These are phyloP conservation scores for Capsicum chinense DNA, from an alignment of 257 asterid genomes.

Conservation along the genomic window DNA sequence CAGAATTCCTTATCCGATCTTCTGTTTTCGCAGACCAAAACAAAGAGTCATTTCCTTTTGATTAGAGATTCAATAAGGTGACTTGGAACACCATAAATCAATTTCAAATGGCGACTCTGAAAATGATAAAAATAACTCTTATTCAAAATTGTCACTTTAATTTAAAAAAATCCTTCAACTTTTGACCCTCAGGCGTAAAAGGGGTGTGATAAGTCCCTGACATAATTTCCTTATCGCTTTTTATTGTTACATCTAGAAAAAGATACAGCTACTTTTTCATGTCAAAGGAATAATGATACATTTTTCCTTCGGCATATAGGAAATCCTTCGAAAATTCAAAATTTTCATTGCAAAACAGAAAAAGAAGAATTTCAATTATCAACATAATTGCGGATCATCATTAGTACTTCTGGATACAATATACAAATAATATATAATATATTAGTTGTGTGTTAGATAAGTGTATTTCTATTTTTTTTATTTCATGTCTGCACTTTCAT, in stretches of 20 bases:
- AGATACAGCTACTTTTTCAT: not conserved
- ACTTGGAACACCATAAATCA: too few species aligned
- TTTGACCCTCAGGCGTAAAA: too few species aligned
- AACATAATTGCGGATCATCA: not conserved
- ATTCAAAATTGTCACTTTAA: too few species aligned
- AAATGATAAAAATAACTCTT: too few species aligned
- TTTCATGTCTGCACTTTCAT: not conserved
- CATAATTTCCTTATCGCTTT: not conserved
- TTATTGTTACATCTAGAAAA: not conserved
- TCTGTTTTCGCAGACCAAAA: too few species aligned
- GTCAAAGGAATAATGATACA: not conserved
- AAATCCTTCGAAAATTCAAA: not conserved
- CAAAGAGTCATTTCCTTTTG: too few species aligned
- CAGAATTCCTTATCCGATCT: too few species aligned
- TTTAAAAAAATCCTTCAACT: too few species aligned
- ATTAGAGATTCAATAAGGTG: too few species aligned
- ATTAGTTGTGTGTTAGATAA: not conserved
- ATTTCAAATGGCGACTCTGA: too few species aligned
- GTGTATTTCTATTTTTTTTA: not conserved
- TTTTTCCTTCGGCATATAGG: not conserved
- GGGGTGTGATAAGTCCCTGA: not conserved
- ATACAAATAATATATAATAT: not conserved
- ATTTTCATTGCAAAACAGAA: not conserved
- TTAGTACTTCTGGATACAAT: not conserved
- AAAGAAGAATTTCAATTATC: not conserved